Conservation (phyloP, 805 yeast genomes). For the Spathaspora hagerdaliae region DNA sequence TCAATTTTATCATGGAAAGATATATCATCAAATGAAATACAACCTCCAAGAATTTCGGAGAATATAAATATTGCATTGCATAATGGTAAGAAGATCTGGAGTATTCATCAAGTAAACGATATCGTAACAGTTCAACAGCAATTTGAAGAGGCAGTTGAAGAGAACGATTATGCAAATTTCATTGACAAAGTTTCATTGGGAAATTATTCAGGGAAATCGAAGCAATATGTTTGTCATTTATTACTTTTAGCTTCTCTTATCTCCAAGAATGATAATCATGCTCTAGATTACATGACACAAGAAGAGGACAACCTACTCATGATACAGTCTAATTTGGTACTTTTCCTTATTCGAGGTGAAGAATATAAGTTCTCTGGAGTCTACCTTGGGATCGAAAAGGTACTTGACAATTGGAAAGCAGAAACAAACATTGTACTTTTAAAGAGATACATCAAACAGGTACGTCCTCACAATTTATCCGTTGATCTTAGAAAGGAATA, state of each 20-base stretch:
- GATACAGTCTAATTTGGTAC: background rate
- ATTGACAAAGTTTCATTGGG: background rate
- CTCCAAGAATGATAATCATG: background rate
- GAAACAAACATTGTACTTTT: background rate
- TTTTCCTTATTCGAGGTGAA: background rate
- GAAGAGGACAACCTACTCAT: background rate
- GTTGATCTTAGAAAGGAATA: background rate
- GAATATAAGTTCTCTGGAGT: background rate
- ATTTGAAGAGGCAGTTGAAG: background rate
- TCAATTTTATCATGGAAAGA: background rate
- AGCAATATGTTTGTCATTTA: constrained; percentile 5
- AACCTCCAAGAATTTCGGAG: background rate
- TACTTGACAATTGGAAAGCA: background rate
- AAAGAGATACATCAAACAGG: background rate
- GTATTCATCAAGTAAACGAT: constrained; percentile 4
- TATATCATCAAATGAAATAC: background rate
- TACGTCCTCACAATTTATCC: background rate
- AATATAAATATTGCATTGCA: background rate
- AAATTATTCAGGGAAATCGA: background rate
- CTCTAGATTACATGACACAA: background rate
- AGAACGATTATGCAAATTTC: background rate
- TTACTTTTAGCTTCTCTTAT: constrained; percentile 1
- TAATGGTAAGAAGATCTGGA: constrained; percentile 2
- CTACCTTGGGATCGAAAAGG: background rate
- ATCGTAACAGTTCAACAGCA: background rate